Conservation (phyloP, 1,139 yeast genomes). For the Torulaspora globosa region DNA sequence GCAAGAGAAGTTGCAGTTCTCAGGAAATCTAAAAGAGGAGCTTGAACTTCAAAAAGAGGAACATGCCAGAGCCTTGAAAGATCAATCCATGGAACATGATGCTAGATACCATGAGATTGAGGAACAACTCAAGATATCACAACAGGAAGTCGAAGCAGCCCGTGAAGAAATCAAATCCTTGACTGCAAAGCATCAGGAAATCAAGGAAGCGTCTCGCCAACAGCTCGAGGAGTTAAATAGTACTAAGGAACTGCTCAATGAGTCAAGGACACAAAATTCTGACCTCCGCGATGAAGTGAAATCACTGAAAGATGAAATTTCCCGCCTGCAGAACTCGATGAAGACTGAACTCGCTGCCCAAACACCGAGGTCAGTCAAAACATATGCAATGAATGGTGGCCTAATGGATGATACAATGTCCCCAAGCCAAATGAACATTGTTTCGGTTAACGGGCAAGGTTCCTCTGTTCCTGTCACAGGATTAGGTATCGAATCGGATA, state of each 20-base stretch:
- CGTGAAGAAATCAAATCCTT: slow-evolving; percentile 60
- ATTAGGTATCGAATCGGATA: slow-evolving; percentile 35
- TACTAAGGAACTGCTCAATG: slow-evolving; percentile 58
- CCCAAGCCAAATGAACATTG: slow-evolving; percentile 14
- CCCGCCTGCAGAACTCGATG: slow-evolving; percentile 42
- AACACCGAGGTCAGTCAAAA: slow-evolving; percentile 25
- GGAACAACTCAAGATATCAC: slow-evolving; percentile 53
- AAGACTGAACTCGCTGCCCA: slow-evolving; percentile 37
- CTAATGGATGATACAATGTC: slow-evolving; percentile 15
- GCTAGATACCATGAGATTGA: slow-evolving; percentile 52
- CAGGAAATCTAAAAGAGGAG: slow-evolving; percentile 54
- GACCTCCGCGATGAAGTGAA: slow-evolving; percentile 66
- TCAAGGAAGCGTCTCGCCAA: slow-evolving; percentile 59
- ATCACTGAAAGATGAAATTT: slow-evolving; percentile 63
- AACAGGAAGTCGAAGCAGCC: slow-evolving; percentile 59
- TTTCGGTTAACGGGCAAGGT: slow-evolving; percentile 13
- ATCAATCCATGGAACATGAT: slow-evolving; percentile 47
- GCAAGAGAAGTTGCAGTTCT: slow-evolving; percentile 54
- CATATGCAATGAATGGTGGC: slow-evolving; percentile 22
- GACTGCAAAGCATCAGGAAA: slow-evolving; percentile 58
- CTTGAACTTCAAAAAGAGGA: slow-evolving; percentile 56
- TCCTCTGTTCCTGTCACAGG: slow-evolving; percentile 13
- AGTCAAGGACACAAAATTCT: slow-evolving; percentile 62
- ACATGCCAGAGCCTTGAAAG: slow-evolving; percentile 46
- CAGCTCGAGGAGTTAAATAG: slow-evolving; percentile 60